phyloP scores from a whole-genome alignment of 345 rosid genomes.

The Acer campestre region DNA sequence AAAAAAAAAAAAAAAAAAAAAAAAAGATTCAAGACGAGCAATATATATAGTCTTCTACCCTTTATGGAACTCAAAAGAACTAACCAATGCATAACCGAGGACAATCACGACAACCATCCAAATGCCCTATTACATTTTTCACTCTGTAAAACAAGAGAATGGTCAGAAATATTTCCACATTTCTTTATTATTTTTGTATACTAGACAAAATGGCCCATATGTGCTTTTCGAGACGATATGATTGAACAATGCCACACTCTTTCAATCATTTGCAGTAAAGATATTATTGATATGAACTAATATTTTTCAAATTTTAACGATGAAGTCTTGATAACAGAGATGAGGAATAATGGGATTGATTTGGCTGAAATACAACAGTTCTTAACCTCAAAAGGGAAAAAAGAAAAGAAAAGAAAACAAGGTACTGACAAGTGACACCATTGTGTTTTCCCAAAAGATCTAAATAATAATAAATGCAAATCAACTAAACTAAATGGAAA shows the following conservation, averaged over 20 bases:
- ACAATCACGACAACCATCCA: constrained; percentile 72
- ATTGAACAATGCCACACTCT: neutral
- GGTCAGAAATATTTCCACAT: neutral
- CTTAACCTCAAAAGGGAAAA: neutral
- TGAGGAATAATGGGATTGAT: neutral
- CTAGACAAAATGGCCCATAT: neutral
- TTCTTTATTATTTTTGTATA: neutral
- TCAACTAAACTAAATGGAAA: too few relatives aligned
- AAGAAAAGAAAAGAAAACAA: neutral
- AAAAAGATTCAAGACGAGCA: constrained; percentile 4
- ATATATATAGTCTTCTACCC: neutral
- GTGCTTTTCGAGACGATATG: neutral
- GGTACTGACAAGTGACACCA: neutral
- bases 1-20: neutral
- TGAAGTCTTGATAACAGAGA: neutral
- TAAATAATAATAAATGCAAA: too few relatives aligned
- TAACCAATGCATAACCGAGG: constrained; percentile 82
- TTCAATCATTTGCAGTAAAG: neutral
- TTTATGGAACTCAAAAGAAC: neutral
- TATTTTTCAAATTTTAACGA: neutral
- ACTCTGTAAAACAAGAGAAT: constrained; percentile 51
- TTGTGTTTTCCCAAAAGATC: neutral
- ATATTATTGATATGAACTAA: neutral
- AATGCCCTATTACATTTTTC: constrained; percentile 72
- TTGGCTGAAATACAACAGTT: neutral